Conservation (phyloP, 2,329 filamentous ascomycete genomes). For the Fusarium irregulare region DNA sequence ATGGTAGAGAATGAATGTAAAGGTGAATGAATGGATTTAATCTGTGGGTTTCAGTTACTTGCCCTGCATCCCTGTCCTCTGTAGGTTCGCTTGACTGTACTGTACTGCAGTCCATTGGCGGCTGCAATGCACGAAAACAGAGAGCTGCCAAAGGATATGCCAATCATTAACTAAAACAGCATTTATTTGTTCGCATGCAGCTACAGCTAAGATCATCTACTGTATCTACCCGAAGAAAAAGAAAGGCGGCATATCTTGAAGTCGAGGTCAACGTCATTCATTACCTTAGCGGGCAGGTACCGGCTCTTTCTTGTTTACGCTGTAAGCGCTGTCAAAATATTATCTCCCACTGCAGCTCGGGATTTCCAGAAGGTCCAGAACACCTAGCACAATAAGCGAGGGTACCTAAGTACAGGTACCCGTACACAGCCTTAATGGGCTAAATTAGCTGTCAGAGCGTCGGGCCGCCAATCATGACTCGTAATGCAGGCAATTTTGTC, state of each 20-base stretch:
- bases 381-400: not conserved
- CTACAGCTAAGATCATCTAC: too few relatives aligned
- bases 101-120: not conserved
- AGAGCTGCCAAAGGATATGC: conserved; percentile 3
- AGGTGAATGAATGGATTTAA: not conserved
- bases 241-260: not conserved
- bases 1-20: not conserved
- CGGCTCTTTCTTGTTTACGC: not conserved
- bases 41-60: not conserved
- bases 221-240: not conserved
- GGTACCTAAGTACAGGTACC: not conserved
- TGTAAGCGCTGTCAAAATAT: conserved; percentile 11
- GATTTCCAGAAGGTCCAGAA: conserved; percentile 34
- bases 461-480: conserved; percentile 20
- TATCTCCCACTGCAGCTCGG: conserved; percentile 22
- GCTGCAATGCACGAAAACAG: conserved; percentile 4
- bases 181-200: not conserved
- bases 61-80: not conserved
- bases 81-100: not conserved
- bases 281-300: too few relatives aligned
- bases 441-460: conserved; percentile 14
- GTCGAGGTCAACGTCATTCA: not conserved
- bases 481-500: not conserved
- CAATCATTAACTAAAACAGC: not conserved
- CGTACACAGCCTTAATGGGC: not conserved